Percentiles rank a stretch among this genome's conserved stretches.
These are phyloP conservation scores for Elsinoe arachidis DNA, from an alignment of 2,329 filamentous ascomycete species.

Conservation along the genomic window DNA sequence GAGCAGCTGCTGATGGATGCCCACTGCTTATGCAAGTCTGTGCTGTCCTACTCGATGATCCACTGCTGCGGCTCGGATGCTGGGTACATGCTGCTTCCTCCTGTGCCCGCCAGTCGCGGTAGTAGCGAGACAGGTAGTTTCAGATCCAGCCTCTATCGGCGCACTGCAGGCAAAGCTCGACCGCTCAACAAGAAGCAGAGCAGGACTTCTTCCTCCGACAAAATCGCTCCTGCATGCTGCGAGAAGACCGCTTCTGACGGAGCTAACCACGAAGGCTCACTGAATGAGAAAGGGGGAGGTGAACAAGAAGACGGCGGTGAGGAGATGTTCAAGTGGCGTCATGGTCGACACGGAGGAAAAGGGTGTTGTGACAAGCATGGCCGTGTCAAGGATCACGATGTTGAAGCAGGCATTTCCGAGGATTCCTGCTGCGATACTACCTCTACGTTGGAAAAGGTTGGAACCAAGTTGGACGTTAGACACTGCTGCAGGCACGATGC, in stretches of 20 bases:
- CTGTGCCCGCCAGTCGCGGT: neutral
- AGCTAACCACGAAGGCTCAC: neutral
- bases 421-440: neutral
- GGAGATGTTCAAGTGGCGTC: constrained; percentile 1
- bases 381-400: neutral
- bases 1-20: neutral
- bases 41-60: constrained; percentile 5
- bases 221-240: neutral
- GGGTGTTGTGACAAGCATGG: neutral
- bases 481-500: neutral
- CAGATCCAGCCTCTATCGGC: neutral
- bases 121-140: neutral
- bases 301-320: neutral
- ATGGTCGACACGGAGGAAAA: neutral
- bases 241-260: neutral
- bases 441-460: neutral
- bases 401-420: neutral
- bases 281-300: neutral
- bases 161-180: neutral
- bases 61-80: constrained; percentile 8
- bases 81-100: constrained; percentile 1
- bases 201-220: neutral
- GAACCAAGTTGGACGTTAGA: neutral
- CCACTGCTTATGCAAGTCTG: constrained; percentile 4
- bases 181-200: neutral